phyloP scores from a whole-genome alignment of 2,329 filamentous ascomycete genomes.

The Thermothelomyces thermophilus region DNA sequence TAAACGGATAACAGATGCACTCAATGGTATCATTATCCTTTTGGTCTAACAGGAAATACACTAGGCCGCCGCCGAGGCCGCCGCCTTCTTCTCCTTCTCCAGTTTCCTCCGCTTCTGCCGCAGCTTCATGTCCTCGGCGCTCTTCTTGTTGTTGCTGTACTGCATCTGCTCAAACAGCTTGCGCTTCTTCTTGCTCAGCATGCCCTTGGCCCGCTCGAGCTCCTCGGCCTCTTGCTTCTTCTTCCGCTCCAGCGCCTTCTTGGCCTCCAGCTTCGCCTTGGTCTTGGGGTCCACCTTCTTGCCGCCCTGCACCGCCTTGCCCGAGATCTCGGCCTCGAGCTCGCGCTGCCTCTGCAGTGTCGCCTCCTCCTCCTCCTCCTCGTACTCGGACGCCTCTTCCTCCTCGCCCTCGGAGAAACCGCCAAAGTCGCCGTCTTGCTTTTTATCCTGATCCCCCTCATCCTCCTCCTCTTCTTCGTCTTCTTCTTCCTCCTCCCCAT shows the following conservation, averaged over 20 bases:
- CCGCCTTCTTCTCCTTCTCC: conserved; percentile 52
- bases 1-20: too few relatives aligned
- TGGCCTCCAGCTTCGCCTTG: conserved; percentile 62
- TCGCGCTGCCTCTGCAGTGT: conserved; percentile 75
- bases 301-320: conserved; percentile 49
- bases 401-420: conserved; percentile 37
- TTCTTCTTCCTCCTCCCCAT: conserved; percentile 35
- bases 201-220: conserved; percentile 88
- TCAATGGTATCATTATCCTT: not conserved
- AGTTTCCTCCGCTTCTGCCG: conserved; percentile 85
- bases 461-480: conserved; percentile 46
- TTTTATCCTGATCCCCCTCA: conserved; percentile 44
- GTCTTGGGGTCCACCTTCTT: conserved; percentile 46
- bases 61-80: too few relatives aligned
- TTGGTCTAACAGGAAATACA: not conserved
- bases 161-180: conserved; percentile 98
- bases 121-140: conserved; percentile 80
- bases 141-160: conserved; percentile 90
- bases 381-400: conserved; percentile 41
- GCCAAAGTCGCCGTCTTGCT: conserved; percentile 35
- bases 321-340: conserved; percentile 84
- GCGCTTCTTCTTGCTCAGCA: conserved; percentile 96
- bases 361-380: conserved; percentile 39
- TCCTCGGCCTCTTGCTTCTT: conserved; percentile 76
- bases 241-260: conserved; percentile 63